Percentiles rank a stretch among this genome's conserved stretches.
phyloP scores from a whole-genome alignment of 352 stramenopile genomes.

The Pythium monospermum region DNA sequence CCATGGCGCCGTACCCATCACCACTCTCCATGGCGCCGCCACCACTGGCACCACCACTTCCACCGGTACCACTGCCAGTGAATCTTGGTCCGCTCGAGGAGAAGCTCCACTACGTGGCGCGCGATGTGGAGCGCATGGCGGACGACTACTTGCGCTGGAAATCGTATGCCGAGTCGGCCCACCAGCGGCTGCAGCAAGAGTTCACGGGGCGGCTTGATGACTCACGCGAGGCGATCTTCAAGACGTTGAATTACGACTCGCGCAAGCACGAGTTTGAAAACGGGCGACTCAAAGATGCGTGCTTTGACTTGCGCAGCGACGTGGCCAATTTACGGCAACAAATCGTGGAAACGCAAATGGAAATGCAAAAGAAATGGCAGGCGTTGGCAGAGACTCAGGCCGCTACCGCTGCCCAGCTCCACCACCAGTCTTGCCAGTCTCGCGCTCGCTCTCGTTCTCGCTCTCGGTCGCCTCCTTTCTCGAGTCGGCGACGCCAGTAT shows the following conservation, averaged over 20 bases:
- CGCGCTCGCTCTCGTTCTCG: neutral
- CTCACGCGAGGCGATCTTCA: slow-evolving; percentile 36
- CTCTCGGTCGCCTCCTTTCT: neutral
- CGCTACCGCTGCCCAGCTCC: neutral
- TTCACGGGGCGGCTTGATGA: slow-evolving; percentile 27
- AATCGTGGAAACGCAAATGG: neutral
- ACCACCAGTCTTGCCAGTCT: neutral
- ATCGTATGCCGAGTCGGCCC: slow-evolving; percentile 17
- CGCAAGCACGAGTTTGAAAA: slow-evolving; percentile 38
- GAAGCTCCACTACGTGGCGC: slow-evolving; percentile 13
- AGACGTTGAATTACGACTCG: slow-evolving; percentile 35
- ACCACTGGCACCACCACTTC: neutral
- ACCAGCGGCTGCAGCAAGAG: slow-evolving; percentile 25
- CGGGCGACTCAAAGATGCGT: slow-evolving; percentile 37
- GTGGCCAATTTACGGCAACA: slow-evolving; percentile 26
- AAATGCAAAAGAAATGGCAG: slow-evolving; percentile 8
- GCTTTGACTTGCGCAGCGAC: slow-evolving; percentile 39
- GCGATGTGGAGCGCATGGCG: slow-evolving; percentile 14
- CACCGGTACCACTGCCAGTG: slow-evolving; percentile 2
- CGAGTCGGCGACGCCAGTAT: no score
- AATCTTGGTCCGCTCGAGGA: slow-evolving; percentile 19
- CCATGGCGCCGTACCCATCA: slow-evolving; percentile 4
- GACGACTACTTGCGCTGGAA: slow-evolving; percentile 32
- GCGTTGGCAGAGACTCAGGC: neutral
- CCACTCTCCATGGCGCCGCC: neutral